phyloP scores from a whole-genome alignment of 2,329 filamentous ascomycete species.

The Fusarium newnesense region DNA sequence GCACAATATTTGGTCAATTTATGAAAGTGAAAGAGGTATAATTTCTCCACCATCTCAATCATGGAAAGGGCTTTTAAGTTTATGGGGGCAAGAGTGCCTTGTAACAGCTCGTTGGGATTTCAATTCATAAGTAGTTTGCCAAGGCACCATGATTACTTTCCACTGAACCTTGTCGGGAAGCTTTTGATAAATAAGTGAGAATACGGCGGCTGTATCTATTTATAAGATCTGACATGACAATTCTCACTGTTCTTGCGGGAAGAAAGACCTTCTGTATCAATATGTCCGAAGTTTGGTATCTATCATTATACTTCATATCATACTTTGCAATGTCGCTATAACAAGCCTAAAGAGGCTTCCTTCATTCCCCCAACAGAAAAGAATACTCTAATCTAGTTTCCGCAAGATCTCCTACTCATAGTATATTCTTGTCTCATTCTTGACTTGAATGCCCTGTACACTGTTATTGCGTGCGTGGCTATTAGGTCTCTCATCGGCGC shows the following conservation, averaged over 20 bases:
- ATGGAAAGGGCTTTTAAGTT: rapidly evolving
- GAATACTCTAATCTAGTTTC: rapidly evolving
- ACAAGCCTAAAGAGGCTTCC: too few relatives aligned
- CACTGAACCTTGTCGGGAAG: neutral
- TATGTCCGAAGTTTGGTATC: neutral
- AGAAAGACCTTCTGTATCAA: neutral
- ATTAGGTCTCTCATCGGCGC: neutral
- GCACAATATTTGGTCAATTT: neutral
- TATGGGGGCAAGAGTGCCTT: neutral
- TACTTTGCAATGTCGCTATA: neutral
- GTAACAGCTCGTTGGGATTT: neutral
- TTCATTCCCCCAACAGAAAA: neutral
- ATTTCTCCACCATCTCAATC: rapidly evolving
- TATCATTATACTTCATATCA: neutral
- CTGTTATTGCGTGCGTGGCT: neutral
- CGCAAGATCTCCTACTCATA: neutral
- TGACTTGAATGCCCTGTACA: slow-evolving; percentile 27
- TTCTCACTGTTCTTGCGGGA: neutral
- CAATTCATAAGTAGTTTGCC: neutral
- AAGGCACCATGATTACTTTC: neutral
- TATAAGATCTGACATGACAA: rapidly evolving
- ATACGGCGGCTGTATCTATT: too few relatives aligned
- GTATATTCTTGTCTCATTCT: slow-evolving; percentile 30
- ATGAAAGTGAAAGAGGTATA: too few relatives aligned
- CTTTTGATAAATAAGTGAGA: too few relatives aligned